Base-by-base conservation (phyloP, 2,329 filamentous ascomycete species). In the Coniella vitis region DNA sequence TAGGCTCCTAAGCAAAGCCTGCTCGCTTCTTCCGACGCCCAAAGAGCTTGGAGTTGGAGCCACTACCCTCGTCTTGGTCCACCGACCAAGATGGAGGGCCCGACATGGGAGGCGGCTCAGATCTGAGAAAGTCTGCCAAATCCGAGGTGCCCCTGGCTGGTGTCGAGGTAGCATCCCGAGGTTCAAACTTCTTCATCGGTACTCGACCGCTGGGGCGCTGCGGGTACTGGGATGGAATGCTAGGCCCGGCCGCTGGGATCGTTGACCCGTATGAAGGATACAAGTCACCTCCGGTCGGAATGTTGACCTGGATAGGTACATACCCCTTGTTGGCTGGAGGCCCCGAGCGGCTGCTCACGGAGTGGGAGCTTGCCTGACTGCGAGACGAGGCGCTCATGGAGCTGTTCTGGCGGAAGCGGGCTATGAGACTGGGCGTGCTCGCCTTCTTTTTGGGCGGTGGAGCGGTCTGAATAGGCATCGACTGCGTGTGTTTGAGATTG, bases 41-140 rank as follows among this genome's bases (percentile, higher is more conserved):
- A 50, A 53, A 53, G 19, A 53, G 22, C 39, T 29, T 53, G 14
- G 51, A 50, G 9, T 29, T 53, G 14, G 51, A 50, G 9, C 20
- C 13, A 9, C 19, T 36, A 14, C 20, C 34, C 29, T 51, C 49
- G n/a, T 38, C 29, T 22, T 48, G 45, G 21, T 22, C 39, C 21
- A 43, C 21, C 16, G 36, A 16, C 29, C 43, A 51, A 20, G 49
- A 29, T 4, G 36, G 10, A 1, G 45, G 17, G 16, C 47, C 42
- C 22, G 47, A 44, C 14, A 47, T 34, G 13, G 73, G 71, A 2
- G 83, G 81, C 3, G 86, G 85, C 31, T 74, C 82, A 13, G 84
- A 86, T 58, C 81, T 78, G 29, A 93, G 67, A 62, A 91, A 91
- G 45, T 81, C 79, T 1, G 87, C 86, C 38, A 91, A 66, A 44